phyloP scores from a whole-genome alignment of 1,139 yeast species.

The Candida tetrigidarum region DNA sequence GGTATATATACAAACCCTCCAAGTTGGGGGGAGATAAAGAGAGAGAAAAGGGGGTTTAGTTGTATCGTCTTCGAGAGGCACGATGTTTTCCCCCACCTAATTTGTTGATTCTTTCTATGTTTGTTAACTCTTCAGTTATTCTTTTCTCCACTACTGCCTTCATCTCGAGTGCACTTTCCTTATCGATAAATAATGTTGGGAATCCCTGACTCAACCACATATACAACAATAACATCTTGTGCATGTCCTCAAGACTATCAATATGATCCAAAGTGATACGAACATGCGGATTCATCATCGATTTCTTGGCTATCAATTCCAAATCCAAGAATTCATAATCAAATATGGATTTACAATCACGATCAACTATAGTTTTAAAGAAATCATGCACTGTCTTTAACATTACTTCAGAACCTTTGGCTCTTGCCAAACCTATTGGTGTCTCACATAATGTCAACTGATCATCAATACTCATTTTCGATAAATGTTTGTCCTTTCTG shows the following conservation, averaged over 20 bases:
- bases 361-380: conserved; percentile 40
- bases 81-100: background rate
- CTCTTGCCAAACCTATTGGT: conserved; percentile 47
- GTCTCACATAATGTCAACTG: conserved; percentile 62
- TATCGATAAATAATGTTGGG: conserved; percentile 79
- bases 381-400: conserved; percentile 34
- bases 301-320: conserved; percentile 27
- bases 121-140: conserved; percentile 62
- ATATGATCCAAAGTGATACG: conserved; percentile 39
- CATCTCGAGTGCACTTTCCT: conserved; percentile 72
- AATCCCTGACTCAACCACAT: conserved; percentile 90
- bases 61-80: too few species aligned
- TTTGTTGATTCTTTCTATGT: conserved; percentile 32
- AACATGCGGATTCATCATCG: conserved; percentile 23
- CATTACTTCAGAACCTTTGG: conserved; percentile 8
- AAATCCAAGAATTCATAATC: conserved; percentile 46
- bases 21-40: too few species aligned
- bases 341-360: conserved; percentile 45
- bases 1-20: too few species aligned
- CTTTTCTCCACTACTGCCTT: conserved; percentile 67
- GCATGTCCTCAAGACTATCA: conserved; percentile 66
- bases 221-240: conserved; percentile 68
- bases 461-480: conserved; percentile 46
- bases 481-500: conserved; percentile 32
- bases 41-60: too few species aligned